Conservation (phyloP, 129 eudicot species). For the Logfia minima region DNA sequence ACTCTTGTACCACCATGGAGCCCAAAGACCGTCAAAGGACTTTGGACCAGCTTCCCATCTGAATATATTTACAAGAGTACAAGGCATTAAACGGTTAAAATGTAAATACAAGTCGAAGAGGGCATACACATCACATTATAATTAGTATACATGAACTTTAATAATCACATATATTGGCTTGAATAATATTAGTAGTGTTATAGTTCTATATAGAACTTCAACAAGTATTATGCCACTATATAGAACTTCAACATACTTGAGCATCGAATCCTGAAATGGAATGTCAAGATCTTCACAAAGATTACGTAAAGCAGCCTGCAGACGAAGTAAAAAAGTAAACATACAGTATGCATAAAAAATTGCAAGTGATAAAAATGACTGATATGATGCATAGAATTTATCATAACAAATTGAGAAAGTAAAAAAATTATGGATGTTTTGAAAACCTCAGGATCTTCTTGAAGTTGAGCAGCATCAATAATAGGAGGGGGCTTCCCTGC, state of each 20-base stretch:
- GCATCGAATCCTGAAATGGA: constrained; percentile 94
- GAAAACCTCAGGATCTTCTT: constrained; percentile 79
- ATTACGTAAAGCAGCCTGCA: constrained; percentile 75
- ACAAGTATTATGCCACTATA: background rate
- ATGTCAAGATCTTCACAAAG: constrained; percentile 81
- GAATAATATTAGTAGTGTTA: background rate
- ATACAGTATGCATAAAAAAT: background rate
- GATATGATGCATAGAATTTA: background rate
- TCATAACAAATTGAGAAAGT: background rate
- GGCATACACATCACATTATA: background rate
- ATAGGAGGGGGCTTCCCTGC: constrained; percentile 69
- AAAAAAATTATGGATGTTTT: background rate
- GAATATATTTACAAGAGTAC: constrained; percentile 25
- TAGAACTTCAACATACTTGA: constrained; percentile 51
- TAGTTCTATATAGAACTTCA: background rate
- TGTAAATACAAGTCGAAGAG: background rate
- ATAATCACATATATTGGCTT: background rate
- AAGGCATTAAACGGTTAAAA: background rate
- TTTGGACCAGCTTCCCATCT: constrained; percentile 99
- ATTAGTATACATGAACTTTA: background rate
- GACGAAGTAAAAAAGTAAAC: constrained; percentile 10
- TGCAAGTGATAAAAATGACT: background rate
- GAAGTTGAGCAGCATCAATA: constrained; percentile 71
- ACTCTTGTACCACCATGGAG: constrained; percentile 90
- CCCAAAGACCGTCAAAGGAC: constrained; percentile 90